phyloP scores from a whole-genome alignment of 108 stramenopile species.

The Fragilariopsis cylindrus region DNA sequence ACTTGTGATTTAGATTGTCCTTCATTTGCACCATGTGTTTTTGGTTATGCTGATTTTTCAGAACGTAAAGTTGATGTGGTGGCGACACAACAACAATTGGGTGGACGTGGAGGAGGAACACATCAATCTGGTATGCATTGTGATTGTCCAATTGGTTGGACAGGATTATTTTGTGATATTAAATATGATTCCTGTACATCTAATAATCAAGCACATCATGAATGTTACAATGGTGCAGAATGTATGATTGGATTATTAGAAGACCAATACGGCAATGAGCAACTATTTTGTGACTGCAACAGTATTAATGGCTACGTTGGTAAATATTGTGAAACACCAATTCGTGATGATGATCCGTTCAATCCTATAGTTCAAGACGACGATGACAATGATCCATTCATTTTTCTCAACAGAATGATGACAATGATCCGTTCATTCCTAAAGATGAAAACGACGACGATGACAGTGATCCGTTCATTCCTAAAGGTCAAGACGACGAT shows the following conservation, averaged over 20 bases:
- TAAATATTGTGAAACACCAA: conserved; percentile 57
- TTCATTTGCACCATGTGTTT: conserved; percentile 29
- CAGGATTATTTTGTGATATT: conserved; percentile 36
- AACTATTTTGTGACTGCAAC: conserved; percentile 53
- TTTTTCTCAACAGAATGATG: conserved; percentile 40
- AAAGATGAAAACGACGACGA: conserved; percentile 10
- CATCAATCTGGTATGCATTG: conserved; percentile 35
- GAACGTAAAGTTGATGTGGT: background rate
- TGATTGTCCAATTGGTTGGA: conserved; percentile 39
- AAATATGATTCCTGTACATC: conserved; percentile 31
- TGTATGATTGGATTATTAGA: conserved; percentile 38
- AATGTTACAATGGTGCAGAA: conserved; percentile 44
- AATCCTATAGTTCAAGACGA: conserved; percentile 19
- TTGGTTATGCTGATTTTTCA: conserved; percentile 28
- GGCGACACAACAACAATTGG: background rate
- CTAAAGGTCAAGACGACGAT: background rate
- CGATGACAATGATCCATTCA: conserved; percentile 13
- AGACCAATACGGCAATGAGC: conserved; percentile 50
- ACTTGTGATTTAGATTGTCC: conserved; percentile 39
- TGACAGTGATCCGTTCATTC: background rate
- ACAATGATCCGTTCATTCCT: conserved; percentile 42
- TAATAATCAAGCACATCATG: conserved; percentile 15
- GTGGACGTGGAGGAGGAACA: conserved; percentile 8
- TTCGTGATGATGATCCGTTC: no score
- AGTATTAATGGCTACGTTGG: conserved; percentile 44